Evolutionary conservation across 2,329 filamentous ascomycete genomes (phyloP).

Genomic region (Microcyclospora pomicola): DNA sequence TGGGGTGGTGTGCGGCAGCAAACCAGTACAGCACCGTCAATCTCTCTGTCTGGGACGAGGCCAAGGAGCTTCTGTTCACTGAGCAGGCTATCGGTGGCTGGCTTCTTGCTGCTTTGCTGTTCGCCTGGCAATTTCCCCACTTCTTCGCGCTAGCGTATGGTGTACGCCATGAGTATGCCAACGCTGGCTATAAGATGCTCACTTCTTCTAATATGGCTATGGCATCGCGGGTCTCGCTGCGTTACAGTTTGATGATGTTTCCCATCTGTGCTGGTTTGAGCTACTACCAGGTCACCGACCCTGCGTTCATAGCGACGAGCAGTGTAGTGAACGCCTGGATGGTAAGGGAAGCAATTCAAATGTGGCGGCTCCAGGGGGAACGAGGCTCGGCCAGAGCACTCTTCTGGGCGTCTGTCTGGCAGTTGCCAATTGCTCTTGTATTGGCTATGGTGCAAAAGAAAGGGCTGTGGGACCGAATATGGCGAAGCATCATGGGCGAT

Average conservation of each 20-base stretch:
- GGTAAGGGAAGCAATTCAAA: conserved; percentile 60
- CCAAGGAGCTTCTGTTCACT: conserved; percentile 22
- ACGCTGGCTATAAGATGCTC: conserved; percentile 56
- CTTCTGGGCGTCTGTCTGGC: conserved; percentile 98
- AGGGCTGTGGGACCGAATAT: conserved; percentile 76
- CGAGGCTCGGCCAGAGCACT: conserved; percentile 68
- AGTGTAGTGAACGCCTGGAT: conserved; percentile 78
- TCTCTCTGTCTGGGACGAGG: conserved; percentile 16
- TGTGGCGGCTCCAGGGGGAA: conserved; percentile 66
- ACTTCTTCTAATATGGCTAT: conserved; percentile 74
- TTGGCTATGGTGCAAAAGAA: conserved; percentile 87
- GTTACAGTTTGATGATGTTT: conserved; percentile 75
- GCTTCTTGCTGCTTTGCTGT: conserved; percentile 71
- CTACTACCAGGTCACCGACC: conserved; percentile 68
- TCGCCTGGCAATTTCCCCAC: conserved; percentile 96
- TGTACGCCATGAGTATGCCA: conserved; percentile 78
- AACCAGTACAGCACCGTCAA: conserved; percentile 56
- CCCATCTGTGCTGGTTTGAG: conserved; percentile 74
- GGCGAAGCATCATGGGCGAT: conserved; percentile 45
- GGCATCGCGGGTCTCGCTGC: conserved; percentile 74
- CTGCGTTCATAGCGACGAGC: conserved; percentile 70
- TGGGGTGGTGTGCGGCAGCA: conserved; percentile 95
- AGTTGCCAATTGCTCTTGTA: conserved; percentile 78
- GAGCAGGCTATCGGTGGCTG: conserved; percentile 53
- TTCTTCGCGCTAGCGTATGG: conserved; percentile 89